Conservation (phyloP, 805 yeast genomes). For the Myxozyma lipomycoides region DNA sequence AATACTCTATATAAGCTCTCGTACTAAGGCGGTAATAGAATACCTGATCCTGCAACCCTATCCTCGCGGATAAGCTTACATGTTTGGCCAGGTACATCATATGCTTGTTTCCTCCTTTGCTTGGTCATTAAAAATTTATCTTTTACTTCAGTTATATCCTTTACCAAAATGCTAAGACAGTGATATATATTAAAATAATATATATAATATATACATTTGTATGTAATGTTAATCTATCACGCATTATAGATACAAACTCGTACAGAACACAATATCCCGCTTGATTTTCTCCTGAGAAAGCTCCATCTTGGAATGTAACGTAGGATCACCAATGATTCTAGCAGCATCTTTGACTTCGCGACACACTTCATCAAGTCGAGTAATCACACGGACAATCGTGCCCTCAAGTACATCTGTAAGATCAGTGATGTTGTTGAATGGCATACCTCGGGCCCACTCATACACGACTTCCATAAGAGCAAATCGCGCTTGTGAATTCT, state of each 20-base stretch:
- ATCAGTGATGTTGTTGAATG: constrained; percentile 86
- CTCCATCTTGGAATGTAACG: constrained; percentile 82
- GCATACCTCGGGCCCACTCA: constrained; percentile 96
- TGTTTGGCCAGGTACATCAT: too few species aligned
- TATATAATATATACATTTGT: too few species aligned
- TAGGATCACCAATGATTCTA: constrained; percentile 87
- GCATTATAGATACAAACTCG: constrained; percentile 80
- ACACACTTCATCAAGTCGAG: constrained; percentile 90
- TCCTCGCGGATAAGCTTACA: too few species aligned
- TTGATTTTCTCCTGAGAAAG: constrained; percentile 92
- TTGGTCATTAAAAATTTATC: too few species aligned
- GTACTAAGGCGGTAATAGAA: too few species aligned
- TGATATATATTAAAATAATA: too few species aligned
- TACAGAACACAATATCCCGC: constrained; percentile 96
- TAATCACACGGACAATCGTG: constrained; percentile 91
- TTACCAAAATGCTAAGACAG: too few species aligned
- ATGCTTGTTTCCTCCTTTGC: too few species aligned
- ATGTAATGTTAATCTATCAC: too few species aligned
- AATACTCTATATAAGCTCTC: too few species aligned
- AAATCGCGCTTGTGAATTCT: constrained; percentile 56
- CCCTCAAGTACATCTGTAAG: constrained; percentile 92
- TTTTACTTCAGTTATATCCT: too few species aligned
- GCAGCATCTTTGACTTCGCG: constrained; percentile 93
- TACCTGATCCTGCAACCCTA: too few species aligned
- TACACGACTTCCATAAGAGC: constrained; percentile 90